phyloP scores from a whole-genome alignment of 495 filamentous ascomycete species.

The Penicillium silybi region DNA sequence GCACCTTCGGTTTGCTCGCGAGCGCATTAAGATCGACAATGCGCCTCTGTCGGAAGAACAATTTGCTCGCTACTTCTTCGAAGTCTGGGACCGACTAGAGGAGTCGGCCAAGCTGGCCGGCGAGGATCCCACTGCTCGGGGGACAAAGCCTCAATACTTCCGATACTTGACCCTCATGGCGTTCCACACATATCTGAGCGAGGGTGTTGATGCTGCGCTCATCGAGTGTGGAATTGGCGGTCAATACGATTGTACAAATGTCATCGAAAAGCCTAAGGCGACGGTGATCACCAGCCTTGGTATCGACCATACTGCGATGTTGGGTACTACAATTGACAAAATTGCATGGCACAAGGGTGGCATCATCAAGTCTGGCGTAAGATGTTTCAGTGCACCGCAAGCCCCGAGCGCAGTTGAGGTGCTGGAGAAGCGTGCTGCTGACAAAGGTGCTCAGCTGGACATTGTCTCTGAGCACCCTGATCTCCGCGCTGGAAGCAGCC shows the following conservation, averaged over 20 bases:
- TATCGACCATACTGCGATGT: constrained; percentile 78
- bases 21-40: constrained; percentile 82
- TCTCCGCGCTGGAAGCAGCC: constrained; percentile 38
- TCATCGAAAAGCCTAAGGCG: constrained; percentile 70
- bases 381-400: constrained; percentile 75
- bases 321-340: constrained; percentile 79
- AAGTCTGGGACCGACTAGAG: constrained; percentile 79
- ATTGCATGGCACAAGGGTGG: constrained; percentile 98
- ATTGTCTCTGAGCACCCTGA: constrained; percentile 62
- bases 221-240: constrained; percentile 95
- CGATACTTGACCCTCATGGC: constrained; percentile 87
- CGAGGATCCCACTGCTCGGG: constrained; percentile 40
- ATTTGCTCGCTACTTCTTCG: constrained; percentile 85
- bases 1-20: constrained; percentile 80
- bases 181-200: constrained; percentile 77
- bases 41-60: constrained; percentile 66
- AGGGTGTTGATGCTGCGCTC: constrained; percentile 76
- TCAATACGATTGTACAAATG: constrained; percentile 89
- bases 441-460: constrained; percentile 57
- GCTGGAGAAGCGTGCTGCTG: constrained; percentile 63
- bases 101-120: constrained; percentile 45
- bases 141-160: constrained; percentile 79
- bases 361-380: constrained; percentile 71
- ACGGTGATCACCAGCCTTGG: constrained; percentile 79
- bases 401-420: constrained; percentile 61